These are phyloP conservation scores for Calocera viscosa DNA, from an alignment of 768 basidiomycete genomes.

Conservation along the genomic window DNA sequence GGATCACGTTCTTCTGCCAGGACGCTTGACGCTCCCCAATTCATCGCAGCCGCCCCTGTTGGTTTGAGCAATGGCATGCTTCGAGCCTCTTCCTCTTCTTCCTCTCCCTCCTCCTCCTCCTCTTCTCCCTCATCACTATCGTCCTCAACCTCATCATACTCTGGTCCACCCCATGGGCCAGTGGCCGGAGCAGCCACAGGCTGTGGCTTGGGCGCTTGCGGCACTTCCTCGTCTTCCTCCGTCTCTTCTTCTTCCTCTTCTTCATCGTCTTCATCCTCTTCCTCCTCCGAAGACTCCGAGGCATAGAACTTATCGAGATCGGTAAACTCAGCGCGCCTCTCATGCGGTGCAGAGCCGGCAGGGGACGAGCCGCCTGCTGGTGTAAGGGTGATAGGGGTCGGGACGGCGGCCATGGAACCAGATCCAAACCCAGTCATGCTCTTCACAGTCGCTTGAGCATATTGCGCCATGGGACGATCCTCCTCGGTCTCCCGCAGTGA, in stretches of 20 bases:
- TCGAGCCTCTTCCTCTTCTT: not conserved
- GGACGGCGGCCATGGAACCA: slow-evolving; percentile 30
- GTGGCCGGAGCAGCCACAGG: not conserved
- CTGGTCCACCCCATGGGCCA: not conserved
- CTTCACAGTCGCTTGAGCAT: slow-evolving; percentile 11
- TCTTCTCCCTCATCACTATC: not conserved
- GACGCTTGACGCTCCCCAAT: not conserved
- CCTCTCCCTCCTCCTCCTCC: not conserved
- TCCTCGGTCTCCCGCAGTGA: slow-evolving; percentile 48
- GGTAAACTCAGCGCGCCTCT: slow-evolving; percentile 29
- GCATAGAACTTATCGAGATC: slow-evolving; percentile 71
- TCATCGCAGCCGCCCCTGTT: not conserved
- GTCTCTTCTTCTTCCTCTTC: slow-evolving; percentile 21
- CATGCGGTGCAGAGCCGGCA: slow-evolving; percentile 24
- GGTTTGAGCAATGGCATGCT: not conserved
- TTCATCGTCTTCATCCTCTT: slow-evolving; percentile 21
- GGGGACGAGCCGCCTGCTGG: slow-evolving; percentile 35
- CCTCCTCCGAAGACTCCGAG: slow-evolving; percentile 42
- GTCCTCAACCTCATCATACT: slow-evolving; percentile 11
- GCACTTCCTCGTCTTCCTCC: slow-evolving; percentile 22
- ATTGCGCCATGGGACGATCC: slow-evolving; percentile 24
- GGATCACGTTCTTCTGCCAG: not conserved
- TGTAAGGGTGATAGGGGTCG: slow-evolving; percentile 44
- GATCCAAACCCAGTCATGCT: slow-evolving; percentile 24
- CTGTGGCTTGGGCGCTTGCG: slow-evolving; percentile 14